Base-by-base conservation (phyloP, 2,329 filamentous ascomycete species). In the Cladosporium sp. region DNA sequence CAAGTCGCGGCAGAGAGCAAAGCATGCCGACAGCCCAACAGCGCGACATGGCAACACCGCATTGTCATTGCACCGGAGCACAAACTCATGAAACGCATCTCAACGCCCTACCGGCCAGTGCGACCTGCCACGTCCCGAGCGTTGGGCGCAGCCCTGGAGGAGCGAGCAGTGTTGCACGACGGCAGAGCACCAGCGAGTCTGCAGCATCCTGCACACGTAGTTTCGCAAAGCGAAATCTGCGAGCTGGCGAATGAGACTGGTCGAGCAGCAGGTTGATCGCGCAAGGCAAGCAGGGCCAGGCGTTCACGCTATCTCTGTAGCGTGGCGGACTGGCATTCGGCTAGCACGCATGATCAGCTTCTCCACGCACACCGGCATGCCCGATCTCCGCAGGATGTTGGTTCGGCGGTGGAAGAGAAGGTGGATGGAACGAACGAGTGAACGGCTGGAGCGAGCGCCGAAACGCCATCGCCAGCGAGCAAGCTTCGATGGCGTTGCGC, bases 41-140 rank as follows among this genome's bases (percentile, higher is more conserved):
- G 22, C 25, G 43, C 25, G 15, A 34, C 19, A 56, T 11, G 54
- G 25, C 34, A 49, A 49, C n/a, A 42, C 54, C 28, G 54, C 42
- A 49, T 38, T 15, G 20, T 39, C 19, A 56, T 56, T 47, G 54
- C 54, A 49, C 54, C 54, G 54, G 54, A 56, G 54, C 15, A 20
- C 20, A 19, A 20, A 30, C 8, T 20, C 12, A 25, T 56, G 54
- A 56, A 56, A 56, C 54, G 51, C 51, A 47, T 36, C 12, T 38
- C 34, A 15, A 49, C 43, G 42, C 42, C 51, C 34, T 39, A n/a
- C 17, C 34, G n/a, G 30, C 38, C 54, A 56, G 54, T 49, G 42
- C 54, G 20, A 56, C 54, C 14, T 56, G 54, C 54, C 54, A 49
- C 54, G 54, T 38, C 54, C 54, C 54, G 54, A 56, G 54, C 54